Evolutionary conservation across 768 basidiomycete species (phyloP).

Genomic region (Russula sp.): DNA sequence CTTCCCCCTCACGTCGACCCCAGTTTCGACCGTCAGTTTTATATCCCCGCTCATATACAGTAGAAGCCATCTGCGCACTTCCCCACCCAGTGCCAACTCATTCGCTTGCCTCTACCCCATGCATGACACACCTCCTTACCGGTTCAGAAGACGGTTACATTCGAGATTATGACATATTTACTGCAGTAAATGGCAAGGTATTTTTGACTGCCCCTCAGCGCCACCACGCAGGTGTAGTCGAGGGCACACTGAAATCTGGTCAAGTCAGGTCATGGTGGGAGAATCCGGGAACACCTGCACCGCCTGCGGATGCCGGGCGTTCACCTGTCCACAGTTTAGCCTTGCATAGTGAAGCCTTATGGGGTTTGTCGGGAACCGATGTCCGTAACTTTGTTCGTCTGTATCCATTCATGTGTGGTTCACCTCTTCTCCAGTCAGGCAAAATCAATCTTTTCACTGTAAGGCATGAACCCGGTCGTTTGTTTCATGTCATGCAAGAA

Average conservation of each 20-base stretch:
- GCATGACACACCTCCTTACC: constrained; percentile 85
- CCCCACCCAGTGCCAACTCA: constrained; percentile 88
- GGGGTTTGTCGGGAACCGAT: constrained; percentile 84
- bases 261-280: constrained; percentile 91
- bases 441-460: constrained; percentile 90
- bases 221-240: constrained; percentile 85
- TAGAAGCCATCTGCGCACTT: constrained; percentile 89
- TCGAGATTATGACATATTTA: constrained; percentile 87
- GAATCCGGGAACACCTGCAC: constrained; percentile 46
- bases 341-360: constrained; percentile 91
- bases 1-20: constrained; percentile 52
- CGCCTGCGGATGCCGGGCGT: constrained; percentile 31
- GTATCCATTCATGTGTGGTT: constrained; percentile 20
- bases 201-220: constrained; percentile 87
- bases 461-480: constrained; percentile 84
- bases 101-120: constrained; percentile 79
- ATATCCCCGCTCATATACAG: constrained; percentile 65
- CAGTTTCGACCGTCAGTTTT: constrained; percentile 39
- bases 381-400: constrained; percentile 47
- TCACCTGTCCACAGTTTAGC: constrained; percentile 87
- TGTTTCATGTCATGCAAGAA: constrained; percentile 67
- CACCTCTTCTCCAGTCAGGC: constrained; percentile 56
- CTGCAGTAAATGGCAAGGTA: constrained; percentile 82
- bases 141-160: constrained; percentile 94
- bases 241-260: constrained; percentile 87